phyloP scores from a whole-genome alignment of 2,329 filamentous ascomycete genomes.

The Colletotrichum echinochloae region DNA sequence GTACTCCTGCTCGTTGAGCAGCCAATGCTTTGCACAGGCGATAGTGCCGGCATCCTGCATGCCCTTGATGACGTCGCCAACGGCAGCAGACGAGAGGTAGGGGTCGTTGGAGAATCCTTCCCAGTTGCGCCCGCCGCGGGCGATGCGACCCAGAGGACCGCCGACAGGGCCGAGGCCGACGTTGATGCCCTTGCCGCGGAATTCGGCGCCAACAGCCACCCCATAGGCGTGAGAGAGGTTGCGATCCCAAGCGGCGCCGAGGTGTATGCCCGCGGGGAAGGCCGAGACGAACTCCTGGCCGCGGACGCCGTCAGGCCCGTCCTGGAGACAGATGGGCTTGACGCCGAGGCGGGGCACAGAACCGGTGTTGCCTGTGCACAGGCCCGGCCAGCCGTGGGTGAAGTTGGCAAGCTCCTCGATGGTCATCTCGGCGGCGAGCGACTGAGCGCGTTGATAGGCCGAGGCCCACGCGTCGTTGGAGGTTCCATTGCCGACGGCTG shows the following conservation, averaged over 20 bases:
- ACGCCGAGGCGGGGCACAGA: slow-evolving; percentile 58
- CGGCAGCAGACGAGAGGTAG: slow-evolving; percentile 76
- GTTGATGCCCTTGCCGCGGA: slow-evolving; percentile 81
- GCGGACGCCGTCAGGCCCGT: slow-evolving; percentile 61
- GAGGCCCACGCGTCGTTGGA: slow-evolving; percentile 60
- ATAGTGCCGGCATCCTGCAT: slow-evolving; percentile 85
- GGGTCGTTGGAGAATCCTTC: slow-evolving; percentile 74
- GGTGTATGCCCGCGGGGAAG: slow-evolving; percentile 60
- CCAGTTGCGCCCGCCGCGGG: slow-evolving; percentile 74
- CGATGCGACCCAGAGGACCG: slow-evolving; percentile 71
- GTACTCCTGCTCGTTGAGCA: slow-evolving; percentile 71
- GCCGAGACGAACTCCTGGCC: slow-evolving; percentile 61
- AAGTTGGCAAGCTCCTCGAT: slow-evolving; percentile 71
- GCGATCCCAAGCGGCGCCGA: slow-evolving; percentile 67
- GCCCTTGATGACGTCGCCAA: slow-evolving; percentile 78
- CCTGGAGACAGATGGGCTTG: slow-evolving; percentile 60
- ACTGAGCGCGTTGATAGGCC: slow-evolving; percentile 69
- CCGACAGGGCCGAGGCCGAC: slow-evolving; percentile 83
- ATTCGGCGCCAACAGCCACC: slow-evolving; percentile 80
- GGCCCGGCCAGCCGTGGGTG: slow-evolving; percentile 26
- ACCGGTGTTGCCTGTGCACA: slow-evolving; percentile 59
- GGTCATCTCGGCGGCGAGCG: slow-evolving; percentile 71
- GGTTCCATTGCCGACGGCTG: slow-evolving; percentile 20
- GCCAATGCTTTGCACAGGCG: slow-evolving; percentile 71
- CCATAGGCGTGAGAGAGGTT: slow-evolving; percentile 73